Conservation (phyloP, 805 yeast genomes). For the Nakazawaea laoshanensis region DNA sequence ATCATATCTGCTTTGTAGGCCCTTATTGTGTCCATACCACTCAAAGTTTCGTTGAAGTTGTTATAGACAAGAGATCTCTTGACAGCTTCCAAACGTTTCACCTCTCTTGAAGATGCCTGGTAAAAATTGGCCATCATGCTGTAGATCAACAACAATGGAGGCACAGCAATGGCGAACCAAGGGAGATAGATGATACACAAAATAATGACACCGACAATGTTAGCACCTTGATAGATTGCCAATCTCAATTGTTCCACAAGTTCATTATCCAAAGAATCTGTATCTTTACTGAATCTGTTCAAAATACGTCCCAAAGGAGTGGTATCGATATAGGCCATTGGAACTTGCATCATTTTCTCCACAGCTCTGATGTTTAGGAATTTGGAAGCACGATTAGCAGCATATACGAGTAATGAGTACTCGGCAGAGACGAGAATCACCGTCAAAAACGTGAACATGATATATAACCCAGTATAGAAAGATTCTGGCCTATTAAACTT, state of each 20-base stretch:
- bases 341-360: constrained; percentile 14
- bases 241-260: constrained; percentile 17
- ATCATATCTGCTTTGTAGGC: constrained; percentile 28
- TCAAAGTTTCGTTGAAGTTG: constrained; percentile 40
- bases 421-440: constrained; percentile 6
- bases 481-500: constrained; percentile 10
- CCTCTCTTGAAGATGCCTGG: constrained; percentile 42
- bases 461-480: constrained; percentile 13
- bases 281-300: constrained; percentile 21
- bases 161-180: constrained; percentile 36
- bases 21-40: constrained; percentile 40
- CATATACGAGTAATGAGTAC: constrained; percentile 11
- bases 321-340: constrained; percentile 20
- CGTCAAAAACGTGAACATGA: constrained; percentile 11
- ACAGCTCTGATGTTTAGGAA: constrained; percentile 14
- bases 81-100: constrained; percentile 42
- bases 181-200: constrained; percentile 33
- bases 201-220: constrained; percentile 13
- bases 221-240: constrained; percentile 16
- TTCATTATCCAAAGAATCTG: constrained; percentile 20
- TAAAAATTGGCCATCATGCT: constrained; percentile 29
- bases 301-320: constrained; percentile 22
- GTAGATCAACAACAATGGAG: constrained; percentile 26
- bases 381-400: constrained; percentile 14
- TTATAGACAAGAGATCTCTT: constrained; percentile 44